Evolutionary conservation across 164 flowering plant species (phyloP).

Genomic region (Macadamia tetraphylla): DNA sequence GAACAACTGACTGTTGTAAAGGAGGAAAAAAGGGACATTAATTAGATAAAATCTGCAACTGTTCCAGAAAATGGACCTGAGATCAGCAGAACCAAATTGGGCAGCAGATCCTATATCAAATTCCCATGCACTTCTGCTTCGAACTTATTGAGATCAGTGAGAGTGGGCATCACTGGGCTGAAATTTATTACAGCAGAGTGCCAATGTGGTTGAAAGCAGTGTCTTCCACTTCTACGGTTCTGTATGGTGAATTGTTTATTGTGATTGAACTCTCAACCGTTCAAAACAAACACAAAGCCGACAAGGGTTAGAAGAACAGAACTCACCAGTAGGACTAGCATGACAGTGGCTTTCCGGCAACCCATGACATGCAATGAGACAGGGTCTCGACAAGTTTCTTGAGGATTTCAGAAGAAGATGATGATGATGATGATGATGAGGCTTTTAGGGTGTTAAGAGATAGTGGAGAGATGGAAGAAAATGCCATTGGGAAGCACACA

Average conservation of each 20-base stretch:
- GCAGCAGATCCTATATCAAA: constrained; percentile 98
- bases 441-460: constrained; percentile 14
- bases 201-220: constrained; percentile 61
- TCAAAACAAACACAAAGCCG: constrained; percentile 1
- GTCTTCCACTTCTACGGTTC: constrained; percentile 48
- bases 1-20: background rate
- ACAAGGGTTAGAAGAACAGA: background rate
- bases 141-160: constrained; percentile 49
- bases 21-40: background rate
- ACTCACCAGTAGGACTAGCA: constrained; percentile 8
- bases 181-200: constrained; percentile 50
- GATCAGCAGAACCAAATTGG: constrained; percentile 89
- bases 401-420: constrained; percentile 1
- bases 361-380: constrained; percentile 6
- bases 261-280: constrained; percentile 6
- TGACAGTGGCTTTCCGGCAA: background rate
- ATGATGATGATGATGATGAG: background rate
- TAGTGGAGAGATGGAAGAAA: constrained; percentile 18
- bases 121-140: constrained; percentile 80
- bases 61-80: constrained; percentile 35
- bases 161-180: constrained; percentile 42
- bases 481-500: constrained; percentile 10
- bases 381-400: constrained; percentile 3
- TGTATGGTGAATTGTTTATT: background rate
- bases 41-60: background rate